Evolutionary conservation across 257 asterid species (phyloP).

Genomic region (Nicotiana tomentosiformis): DNA sequence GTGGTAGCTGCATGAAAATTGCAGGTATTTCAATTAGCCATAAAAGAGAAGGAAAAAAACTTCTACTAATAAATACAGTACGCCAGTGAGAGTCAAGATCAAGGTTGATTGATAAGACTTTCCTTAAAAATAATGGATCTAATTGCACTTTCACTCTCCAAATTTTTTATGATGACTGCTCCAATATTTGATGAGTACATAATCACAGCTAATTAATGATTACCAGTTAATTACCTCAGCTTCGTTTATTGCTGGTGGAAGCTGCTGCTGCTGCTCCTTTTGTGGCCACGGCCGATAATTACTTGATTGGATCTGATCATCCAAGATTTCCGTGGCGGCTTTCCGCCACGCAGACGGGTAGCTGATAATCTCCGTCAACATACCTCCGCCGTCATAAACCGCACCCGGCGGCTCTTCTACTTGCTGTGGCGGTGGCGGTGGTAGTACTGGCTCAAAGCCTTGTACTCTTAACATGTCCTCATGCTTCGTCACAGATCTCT

Average conservation of each 20-base stretch:
- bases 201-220: not conserved
- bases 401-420: constrained; percentile 13
- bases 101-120: not conserved
- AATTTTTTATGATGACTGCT: not conserved
- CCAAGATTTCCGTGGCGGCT: constrained; percentile 20
- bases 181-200: not conserved
- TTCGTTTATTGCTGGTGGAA: constrained; percentile 21
- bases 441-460: constrained; percentile 23
- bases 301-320: constrained; percentile 53
- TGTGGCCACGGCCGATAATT: constrained; percentile 33
- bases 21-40: not conserved
- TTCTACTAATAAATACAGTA: not conserved
- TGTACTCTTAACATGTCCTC: constrained; percentile 25
- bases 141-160: not conserved
- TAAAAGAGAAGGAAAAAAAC: not conserved
- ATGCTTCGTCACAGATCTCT: constrained; percentile 27
- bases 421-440: constrained; percentile 14
- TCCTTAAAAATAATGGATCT: not conserved
- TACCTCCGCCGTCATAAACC: constrained; percentile 42
- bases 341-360: constrained; percentile 31
- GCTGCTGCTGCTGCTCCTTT: constrained; percentile 26
- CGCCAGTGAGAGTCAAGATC: not conserved
- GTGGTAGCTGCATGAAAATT: constrained; percentile 39
- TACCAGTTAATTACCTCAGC: constrained; percentile 25
- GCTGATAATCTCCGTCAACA: constrained; percentile 46